Base-by-base conservation (phyloP, 805 yeast species). In the Pichia occidentalis region DNA sequence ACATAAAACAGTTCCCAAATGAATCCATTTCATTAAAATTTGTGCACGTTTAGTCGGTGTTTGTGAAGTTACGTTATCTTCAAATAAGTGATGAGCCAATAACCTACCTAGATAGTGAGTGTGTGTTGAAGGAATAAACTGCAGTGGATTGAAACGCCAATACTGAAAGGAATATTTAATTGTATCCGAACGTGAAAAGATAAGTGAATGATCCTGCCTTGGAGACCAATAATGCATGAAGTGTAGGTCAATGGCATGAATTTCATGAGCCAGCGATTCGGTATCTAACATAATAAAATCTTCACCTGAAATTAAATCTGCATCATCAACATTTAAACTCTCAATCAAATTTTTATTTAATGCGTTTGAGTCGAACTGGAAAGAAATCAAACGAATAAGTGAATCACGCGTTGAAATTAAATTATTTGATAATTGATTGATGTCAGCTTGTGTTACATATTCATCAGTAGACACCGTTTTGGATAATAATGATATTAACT, bases 101-200 rank as follows among this genome's bases (percentile, higher is more conserved):
- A 87, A 56, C 40, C 86, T 65, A 2, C 94, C 85, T 39, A 90
- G 61, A 52, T 82, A 87, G 55, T 90, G 97, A 12, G 84, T 70
- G 47, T 82, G 80, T 8, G 64, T 54, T 11, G 64, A 60, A 19
- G 81, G 71, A 50, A 82, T 80, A 64, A 85, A 86, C 6, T 85
- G 73, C 34, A 88, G 67, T 2, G 97, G 95, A 50, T 86, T 85
- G 42, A 64, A 67, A 42, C 68, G 67, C 61, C 69, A 70, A 44
- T 71, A 66, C 20, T 53, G 43, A 40, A 64, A 68, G 14, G 40
- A 73, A 50, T 38, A 74, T 61, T 44, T 75, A 51, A 59, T 65
- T 48, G 65, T 62, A 39, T 73, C 77, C 45, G 81, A 76, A 26
- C 87, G 65, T 11, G 37, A 27, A n/a, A 36, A 36, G 2, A 40